Conservation (phyloP, 129 eudicot genomes). For the Saussurea involucrata region DNA sequence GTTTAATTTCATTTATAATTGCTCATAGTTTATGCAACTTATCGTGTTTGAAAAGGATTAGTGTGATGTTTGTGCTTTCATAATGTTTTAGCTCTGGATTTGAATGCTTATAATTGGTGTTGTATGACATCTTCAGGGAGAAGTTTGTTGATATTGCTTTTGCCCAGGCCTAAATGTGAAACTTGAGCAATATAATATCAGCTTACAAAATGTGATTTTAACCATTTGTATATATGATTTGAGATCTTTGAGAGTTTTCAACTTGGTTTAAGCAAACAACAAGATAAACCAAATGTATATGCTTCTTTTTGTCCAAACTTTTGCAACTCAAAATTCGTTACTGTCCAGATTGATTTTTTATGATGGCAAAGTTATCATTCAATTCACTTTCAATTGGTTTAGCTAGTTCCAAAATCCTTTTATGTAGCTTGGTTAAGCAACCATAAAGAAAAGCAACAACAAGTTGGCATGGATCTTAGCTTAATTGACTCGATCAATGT, state of each 20-base stretch:
- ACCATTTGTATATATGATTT: neutral
- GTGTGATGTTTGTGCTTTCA: no score
- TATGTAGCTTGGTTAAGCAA: neutral
- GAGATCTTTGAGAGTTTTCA: neutral
- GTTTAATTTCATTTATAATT: no score
- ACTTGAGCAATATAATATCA: neutral
- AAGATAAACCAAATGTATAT: neutral
- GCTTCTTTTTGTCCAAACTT: neutral
- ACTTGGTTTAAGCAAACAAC: conserved; percentile 4
- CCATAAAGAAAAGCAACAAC: neutral
- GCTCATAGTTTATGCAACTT: no score
- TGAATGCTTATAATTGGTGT: no score
- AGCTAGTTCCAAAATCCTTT: neutral
- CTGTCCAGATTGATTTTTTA: no score
- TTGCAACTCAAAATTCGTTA: neutral
- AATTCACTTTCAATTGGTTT: neutral
- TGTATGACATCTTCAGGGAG: no score
- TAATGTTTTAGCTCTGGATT: no score
- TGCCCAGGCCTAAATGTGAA: neutral
- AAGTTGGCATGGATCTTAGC: neutral
- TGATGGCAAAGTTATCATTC: neutral
- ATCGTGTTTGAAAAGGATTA: no score
- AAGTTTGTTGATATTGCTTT: no score
- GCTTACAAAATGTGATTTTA: neutral
- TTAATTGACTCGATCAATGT: neutral